Evolutionary conservation across 768 basidiomycete genomes (phyloP).

Genomic region (Boletus patriciae): DNA sequence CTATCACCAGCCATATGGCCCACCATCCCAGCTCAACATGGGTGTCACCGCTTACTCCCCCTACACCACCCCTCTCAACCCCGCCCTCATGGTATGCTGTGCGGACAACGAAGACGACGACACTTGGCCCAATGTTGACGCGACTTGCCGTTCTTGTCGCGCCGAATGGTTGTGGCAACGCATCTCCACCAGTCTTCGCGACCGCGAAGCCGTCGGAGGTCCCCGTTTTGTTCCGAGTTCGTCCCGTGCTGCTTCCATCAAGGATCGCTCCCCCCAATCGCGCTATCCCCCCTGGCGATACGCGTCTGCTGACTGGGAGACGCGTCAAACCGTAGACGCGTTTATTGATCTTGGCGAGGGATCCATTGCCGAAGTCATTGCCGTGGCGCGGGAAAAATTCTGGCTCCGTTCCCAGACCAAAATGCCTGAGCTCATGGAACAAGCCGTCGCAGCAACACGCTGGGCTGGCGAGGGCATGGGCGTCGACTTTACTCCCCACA

Average conservation of each 20-base stretch:
- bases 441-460: slow-evolving; percentile 61
- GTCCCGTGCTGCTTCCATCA: slow-evolving; percentile 14
- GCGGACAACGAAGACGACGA: slow-evolving; percentile 74
- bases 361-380: slow-evolving; percentile 57
- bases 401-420: slow-evolving; percentile 70
- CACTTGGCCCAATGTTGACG: slow-evolving; percentile 60
- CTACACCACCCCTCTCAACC: slow-evolving; percentile 25
- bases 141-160: slow-evolving; percentile 70
- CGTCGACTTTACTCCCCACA: slow-evolving; percentile 30
- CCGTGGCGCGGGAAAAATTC: slow-evolving; percentile 63
- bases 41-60: slow-evolving; percentile 27
- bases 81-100: slow-evolving; percentile 44
- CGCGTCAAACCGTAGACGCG: slow-evolving; percentile 63
- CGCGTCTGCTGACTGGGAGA: slow-evolving; percentile 58
- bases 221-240: slow-evolving; percentile 29
- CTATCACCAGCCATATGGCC: slow-evolving; percentile 34
- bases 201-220: slow-evolving; percentile 60
- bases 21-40: slow-evolving; percentile 17
- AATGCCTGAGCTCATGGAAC: slow-evolving; percentile 62
- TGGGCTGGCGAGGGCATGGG: slow-evolving; percentile 41
- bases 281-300: slow-evolving; percentile 31
- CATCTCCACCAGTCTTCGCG: slow-evolving; percentile 46
- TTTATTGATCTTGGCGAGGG: slow-evolving; percentile 77
- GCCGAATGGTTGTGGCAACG: slow-evolving; percentile 64
- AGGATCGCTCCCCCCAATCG: slow-evolving; percentile 16